Conservation (phyloP, 164 flowering plant species). For the Akebia trifoliata region DNA sequence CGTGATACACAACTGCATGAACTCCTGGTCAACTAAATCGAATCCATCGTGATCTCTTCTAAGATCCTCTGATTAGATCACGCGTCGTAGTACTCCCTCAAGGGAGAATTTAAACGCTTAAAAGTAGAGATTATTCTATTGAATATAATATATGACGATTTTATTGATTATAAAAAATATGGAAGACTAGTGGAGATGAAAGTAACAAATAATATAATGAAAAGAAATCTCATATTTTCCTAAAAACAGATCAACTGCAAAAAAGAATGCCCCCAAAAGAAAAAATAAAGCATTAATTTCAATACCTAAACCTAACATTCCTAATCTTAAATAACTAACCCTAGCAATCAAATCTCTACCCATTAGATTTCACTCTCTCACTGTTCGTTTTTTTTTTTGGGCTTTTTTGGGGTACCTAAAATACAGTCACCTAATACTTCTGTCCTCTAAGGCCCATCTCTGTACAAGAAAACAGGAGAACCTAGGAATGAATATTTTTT, state of each 20-base stretch:
- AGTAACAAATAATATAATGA: slow-evolving; percentile 1
- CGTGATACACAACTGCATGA: no score
- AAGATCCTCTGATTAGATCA: no score
- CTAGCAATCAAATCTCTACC: slow-evolving; percentile 15
- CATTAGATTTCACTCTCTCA: slow-evolving; percentile 16
- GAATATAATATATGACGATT: no score
- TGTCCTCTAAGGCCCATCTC: slow-evolving; percentile 23
- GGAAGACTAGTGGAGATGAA: no score
- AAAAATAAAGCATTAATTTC: neutral
- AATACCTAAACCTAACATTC: slow-evolving; percentile 2
- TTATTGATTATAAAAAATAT: no score
- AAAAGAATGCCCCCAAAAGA: slow-evolving; percentile 46
- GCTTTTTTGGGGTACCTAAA: no score
- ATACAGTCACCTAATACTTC: slow-evolving; percentile 32
- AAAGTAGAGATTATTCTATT: no score
- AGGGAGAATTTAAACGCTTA: no score
- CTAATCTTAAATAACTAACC: neutral
- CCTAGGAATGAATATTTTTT: slow-evolving; percentile 21
- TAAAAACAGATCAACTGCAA: slow-evolving; percentile 56
- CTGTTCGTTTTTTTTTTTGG: slow-evolving; percentile 20
- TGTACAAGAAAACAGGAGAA: slow-evolving; percentile 33
- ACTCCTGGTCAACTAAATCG: no score
- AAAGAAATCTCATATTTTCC: slow-evolving; percentile 33
- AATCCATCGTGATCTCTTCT: no score
- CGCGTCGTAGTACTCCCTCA: no score